A percentile compares a stretch with the other conserved stretches of the same genome.
These are phyloP conservation scores for Lachnellula suecica DNA, from an alignment of 2,329 filamentous ascomycete genomes.

Conservation along the genomic window DNA sequence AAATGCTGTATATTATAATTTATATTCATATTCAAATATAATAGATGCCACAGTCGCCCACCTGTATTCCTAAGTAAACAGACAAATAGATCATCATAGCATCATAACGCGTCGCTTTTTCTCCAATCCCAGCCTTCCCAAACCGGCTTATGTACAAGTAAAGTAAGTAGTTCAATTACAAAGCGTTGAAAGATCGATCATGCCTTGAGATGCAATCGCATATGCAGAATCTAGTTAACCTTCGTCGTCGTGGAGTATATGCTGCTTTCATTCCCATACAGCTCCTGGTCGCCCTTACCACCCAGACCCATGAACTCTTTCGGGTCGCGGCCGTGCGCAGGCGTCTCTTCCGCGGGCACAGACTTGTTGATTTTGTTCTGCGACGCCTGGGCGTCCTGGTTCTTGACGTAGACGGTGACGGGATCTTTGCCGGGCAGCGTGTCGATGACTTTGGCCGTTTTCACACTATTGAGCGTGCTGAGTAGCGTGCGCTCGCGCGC, in stretches of 20 bases:
- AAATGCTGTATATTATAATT: too few species aligned
- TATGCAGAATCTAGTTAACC: slow-evolving; percentile 27
- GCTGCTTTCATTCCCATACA: slow-evolving; percentile 65
- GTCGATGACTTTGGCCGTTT: slow-evolving; percentile 58
- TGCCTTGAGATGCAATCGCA: neutral
- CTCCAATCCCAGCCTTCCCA: slow-evolving; percentile 3
- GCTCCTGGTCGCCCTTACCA: slow-evolving; percentile 77
- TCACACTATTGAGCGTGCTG: slow-evolving; percentile 75
- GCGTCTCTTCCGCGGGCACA: slow-evolving; percentile 56
- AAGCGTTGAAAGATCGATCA: slow-evolving; percentile 4
- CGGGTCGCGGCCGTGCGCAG: slow-evolving; percentile 65
- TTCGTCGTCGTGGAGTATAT: slow-evolving; percentile 43
- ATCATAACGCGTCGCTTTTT: slow-evolving; percentile 15
- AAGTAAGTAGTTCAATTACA: slow-evolving; percentile 11
- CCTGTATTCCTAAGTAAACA: too few species aligned
- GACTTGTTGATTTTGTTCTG: slow-evolving; percentile 44
- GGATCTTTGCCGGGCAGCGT: slow-evolving; percentile 52
- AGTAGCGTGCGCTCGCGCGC: slow-evolving; percentile 83
- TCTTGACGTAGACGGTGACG: slow-evolving; percentile 76
- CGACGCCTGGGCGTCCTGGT: slow-evolving; percentile 45
- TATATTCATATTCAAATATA: too few species aligned
- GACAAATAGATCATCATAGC: too few species aligned
- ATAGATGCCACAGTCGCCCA: too few species aligned
- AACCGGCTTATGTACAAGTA: slow-evolving; percentile 14
- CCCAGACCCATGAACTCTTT: slow-evolving; percentile 83